These are phyloP conservation scores for Rutidosis leptorrhynchoides DNA, from an alignment of 129 eudicot species.

Conservation along the genomic window DNA sequence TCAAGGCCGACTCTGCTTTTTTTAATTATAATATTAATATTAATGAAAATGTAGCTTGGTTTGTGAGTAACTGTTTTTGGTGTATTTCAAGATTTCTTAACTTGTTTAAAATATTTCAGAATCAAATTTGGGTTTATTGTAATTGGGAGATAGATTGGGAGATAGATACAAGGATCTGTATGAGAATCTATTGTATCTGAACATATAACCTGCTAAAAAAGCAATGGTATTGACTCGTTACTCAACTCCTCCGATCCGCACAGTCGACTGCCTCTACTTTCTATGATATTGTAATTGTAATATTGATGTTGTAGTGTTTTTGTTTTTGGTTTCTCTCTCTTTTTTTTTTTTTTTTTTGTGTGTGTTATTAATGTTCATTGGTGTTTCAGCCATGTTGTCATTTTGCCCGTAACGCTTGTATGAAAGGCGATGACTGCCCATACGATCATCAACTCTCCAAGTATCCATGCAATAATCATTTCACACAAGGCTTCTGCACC, in stretches of 20 bases:
- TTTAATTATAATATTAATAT: neutral
- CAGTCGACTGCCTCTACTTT: neutral
- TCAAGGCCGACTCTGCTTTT: neutral
- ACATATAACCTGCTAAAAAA: neutral
- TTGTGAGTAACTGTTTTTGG: constrained; percentile 14
- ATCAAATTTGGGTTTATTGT: constrained; percentile 78
- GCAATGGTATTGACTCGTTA: neutral
- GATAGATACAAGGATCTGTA: too few relatives aligned
- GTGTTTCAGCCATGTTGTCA: constrained; percentile 71
- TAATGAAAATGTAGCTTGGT: neutral
- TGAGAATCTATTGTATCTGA: too few relatives aligned
- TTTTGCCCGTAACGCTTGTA: constrained; percentile 82
- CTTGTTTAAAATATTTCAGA: too few relatives aligned
- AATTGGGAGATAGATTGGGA: constrained; percentile 35
- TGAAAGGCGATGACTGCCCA: constrained; percentile 93
- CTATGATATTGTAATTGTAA: neutral
- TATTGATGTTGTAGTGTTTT: neutral
- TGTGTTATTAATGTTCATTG: constrained; percentile 16
- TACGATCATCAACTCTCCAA: constrained; percentile 85
- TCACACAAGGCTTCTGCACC: constrained; percentile 54
- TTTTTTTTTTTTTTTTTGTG: too few relatives aligned
- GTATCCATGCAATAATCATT: constrained; percentile 63
- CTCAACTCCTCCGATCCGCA: neutral
- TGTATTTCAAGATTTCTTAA: too few relatives aligned
- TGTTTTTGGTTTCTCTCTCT: too few relatives aligned